phyloP scores from a whole-genome alignment of 2,329 filamentous ascomycete species.

The Fusarium torreyae region DNA sequence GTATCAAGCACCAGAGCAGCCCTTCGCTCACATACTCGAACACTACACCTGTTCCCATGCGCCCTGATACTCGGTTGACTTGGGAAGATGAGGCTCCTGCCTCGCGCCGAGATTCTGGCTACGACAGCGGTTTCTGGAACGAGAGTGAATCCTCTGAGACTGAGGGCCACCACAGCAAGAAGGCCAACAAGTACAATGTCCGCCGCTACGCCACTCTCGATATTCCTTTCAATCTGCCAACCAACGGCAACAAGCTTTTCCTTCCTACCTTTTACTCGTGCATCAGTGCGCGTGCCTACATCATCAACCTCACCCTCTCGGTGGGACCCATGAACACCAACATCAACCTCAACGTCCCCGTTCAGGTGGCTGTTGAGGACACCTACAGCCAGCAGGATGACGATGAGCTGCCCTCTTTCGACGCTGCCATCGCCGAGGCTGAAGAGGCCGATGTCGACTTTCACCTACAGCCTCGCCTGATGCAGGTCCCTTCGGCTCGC shows the following conservation, averaged over 20 bases:
- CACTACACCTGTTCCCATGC: constrained; percentile 59
- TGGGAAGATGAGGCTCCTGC: constrained; percentile 60
- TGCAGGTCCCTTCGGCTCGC: constrained; percentile 54
- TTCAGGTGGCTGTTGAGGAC: constrained; percentile 66
- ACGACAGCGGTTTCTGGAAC: constrained; percentile 60
- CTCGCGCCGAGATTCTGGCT: constrained; percentile 68
- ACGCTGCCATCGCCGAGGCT: constrained; percentile 60
- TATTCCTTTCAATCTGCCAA: constrained; percentile 65
- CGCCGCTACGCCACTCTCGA: constrained; percentile 61
- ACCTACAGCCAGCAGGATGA: constrained; percentile 51
- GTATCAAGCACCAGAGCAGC: constrained; percentile 57
- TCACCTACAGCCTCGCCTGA: constrained; percentile 59
- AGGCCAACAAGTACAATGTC: constrained; percentile 52
- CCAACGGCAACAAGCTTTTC: constrained; percentile 64
- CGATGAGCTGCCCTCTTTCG: constrained; percentile 64
- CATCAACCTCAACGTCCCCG: constrained; percentile 63
- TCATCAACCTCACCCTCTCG: constrained; percentile 63
- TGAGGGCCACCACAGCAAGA: constrained; percentile 45
- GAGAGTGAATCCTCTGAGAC: constrained; percentile 56
- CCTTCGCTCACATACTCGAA: constrained; percentile 64
- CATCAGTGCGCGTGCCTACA: constrained; percentile 70
- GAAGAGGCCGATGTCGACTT: constrained; percentile 63
- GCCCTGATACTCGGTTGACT: constrained; percentile 53
- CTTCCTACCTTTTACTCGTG: constrained; percentile 72
- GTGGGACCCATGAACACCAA: constrained; percentile 60